Evolutionary conservation across 371 early-diverging fungal genomes (phyloP).

Genomic region (Saksenaea vasiformis): DNA sequence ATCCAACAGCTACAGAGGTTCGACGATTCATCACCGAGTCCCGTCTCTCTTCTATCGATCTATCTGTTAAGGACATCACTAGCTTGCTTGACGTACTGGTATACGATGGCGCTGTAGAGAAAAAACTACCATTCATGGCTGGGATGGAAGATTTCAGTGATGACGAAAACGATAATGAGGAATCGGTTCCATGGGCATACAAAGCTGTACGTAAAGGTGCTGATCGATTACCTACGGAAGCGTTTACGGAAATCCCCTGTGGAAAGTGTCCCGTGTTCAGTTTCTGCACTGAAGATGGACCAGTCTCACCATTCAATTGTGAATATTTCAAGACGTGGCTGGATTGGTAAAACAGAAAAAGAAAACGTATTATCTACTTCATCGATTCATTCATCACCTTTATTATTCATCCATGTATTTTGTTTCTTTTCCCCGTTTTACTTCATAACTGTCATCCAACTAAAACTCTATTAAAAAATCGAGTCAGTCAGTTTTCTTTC

Average conservation of each 20-base stretch:
- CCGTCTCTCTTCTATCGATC: constrained; percentile 73
- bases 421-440: too few species aligned
- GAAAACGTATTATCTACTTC: not conserved
- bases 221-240: constrained; percentile 49
- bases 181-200: constrained; percentile 69
- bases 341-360: constrained; percentile 31
- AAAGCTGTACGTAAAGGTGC: constrained; percentile 62
- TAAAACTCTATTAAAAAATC: too few species aligned
- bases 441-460: too few species aligned
- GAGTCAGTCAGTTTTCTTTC: too few species aligned
- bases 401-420: too few species aligned
- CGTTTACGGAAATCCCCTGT: constrained; percentile 82
- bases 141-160: constrained; percentile 56
- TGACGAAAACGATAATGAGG: constrained; percentile 48
- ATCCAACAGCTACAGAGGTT: constrained; percentile 76
- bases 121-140: constrained; percentile 53
- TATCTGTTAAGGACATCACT: constrained; percentile 77
- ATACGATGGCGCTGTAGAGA: constrained; percentile 88
- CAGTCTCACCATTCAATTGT: constrained; percentile 77
- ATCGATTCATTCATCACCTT: too few species aligned
- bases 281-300: constrained; percentile 74
- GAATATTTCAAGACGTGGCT: constrained; percentile 82
- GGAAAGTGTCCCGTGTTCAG: constrained; percentile 78
- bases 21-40: constrained; percentile 71
- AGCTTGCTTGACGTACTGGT: constrained; percentile 84